Evolutionary conservation across 345 rosid genomes (phyloP), one percentile per base, ranked within the genome.

Genomic region (Diplotaxis tenuifolia): DNA sequence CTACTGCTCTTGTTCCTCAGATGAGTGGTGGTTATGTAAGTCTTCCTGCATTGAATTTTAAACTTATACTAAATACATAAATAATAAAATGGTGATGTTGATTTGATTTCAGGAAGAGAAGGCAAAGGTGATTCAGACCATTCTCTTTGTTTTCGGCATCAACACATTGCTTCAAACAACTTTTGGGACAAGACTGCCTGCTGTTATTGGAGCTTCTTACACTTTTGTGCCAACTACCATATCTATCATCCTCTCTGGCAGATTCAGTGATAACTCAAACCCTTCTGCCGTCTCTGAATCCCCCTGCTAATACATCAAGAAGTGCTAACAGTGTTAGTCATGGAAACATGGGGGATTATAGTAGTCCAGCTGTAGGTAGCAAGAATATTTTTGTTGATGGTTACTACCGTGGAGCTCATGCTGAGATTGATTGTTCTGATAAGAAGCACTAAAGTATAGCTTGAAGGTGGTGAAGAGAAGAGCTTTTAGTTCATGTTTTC

Each of bases 11-110:
- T 36, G 99, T 96, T 71, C 99, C 99, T 2, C 99, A 90, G 82
- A 96, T 96, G 99, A 98, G 99, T 62, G 99, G 99, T 76, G 88
- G 97, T 84, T 90, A 90, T 79, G 99, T 96, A 86, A 84, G 91
- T 1, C 28, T 0, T 23, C 3, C 40, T n/a, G 47, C 14, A 2
- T 10, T 18, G 40, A 18, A 7, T 53, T 21, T 2, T 6, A 42
- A 42, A 7, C 23, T n/a, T n/a, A n/a, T n/a, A n/a, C n/a, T n/a
- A n/a, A n/a, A n/a, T n/a, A n/a, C n/a, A n/a, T 55, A 18, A 0
- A 42, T 1, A 63, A 45, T 62, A 2, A 4, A n/a, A n/a, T n/a
- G n/a, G 28, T 53, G 9, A 10, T 60, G 62, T 4, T 62, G 27
- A 7, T 59, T 0, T 32, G 0, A 60, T 40, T 73, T 28, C 78